Percentiles rank a stretch among this genome's conserved stretches.
Conservation (phyloP, 139 green algal species). For the Nannochloris sp. region DNA sequence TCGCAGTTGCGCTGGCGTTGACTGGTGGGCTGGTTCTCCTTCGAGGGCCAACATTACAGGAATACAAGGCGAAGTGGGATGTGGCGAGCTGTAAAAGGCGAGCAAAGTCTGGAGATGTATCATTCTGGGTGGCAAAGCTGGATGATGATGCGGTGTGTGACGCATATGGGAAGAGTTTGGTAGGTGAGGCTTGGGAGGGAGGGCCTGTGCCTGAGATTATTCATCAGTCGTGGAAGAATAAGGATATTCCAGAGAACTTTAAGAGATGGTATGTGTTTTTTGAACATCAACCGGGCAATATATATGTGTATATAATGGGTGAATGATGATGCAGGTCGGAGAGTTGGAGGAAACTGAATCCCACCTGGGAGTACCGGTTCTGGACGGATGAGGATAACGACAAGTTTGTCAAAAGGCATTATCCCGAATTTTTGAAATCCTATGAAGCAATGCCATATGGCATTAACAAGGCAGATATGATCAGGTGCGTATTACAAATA, state of each 20-base stretch:
- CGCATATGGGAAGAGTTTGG: not conserved
- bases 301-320: too few species aligned
- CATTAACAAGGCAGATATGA: slow-evolving; percentile 12
- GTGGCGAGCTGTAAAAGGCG: too few species aligned
- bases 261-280: slow-evolving; percentile 11
- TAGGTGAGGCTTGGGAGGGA: not conserved
- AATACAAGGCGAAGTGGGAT: too few species aligned
- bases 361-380: slow-evolving; percentile 28
- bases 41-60: too few species aligned
- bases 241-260: slow-evolving; percentile 19
- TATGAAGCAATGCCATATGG: slow-evolving; percentile 18
- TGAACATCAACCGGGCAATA: too few species aligned
- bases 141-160: not conserved
- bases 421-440: slow-evolving; percentile 23
- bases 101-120: too few species aligned
- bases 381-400: slow-evolving; percentile 30
- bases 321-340: slow-evolving; percentile 4
- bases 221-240: slow-evolving; percentile 32
- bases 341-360: slow-evolving; percentile 15
- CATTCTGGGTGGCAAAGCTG: too few species aligned
- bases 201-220: slow-evolving; percentile 21
- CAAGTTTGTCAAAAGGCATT: slow-evolving; percentile 16
- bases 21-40: not conserved
- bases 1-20: too few species aligned
- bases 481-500: not conserved